Evolutionary conservation across 139 green algal genomes (phyloP), one percentile per base, ranked within the genome.

Genomic region (Volvox reticuliferus): DNA sequence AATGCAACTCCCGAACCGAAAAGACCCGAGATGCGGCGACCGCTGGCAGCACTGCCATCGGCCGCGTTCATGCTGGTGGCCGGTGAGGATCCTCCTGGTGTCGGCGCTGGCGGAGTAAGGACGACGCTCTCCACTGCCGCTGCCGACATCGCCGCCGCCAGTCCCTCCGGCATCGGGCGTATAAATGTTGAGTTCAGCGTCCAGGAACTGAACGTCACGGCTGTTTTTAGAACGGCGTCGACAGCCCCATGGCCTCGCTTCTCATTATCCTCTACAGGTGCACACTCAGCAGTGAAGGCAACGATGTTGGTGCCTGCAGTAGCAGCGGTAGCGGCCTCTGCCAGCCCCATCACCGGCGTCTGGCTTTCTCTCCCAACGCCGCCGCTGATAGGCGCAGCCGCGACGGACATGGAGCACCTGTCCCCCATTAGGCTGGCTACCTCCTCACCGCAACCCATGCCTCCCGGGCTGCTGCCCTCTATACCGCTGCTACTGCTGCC

Each of bases 151-250:
- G 1, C 80, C 28, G 61, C 28, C 28, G 80, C 55, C n/a, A 36
- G 44, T 36, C 21, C 81, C 61, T 50, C 81, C 30, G 81, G 61
- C 2, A 32, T 32, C 28, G n/a, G 19, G 13, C 55, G 6, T 17
- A 35, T 24, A 17, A 76, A 87, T 20, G 61, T 62, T 3, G 81
- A 87, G 0, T 55, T 37, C 14, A 87, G 30, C n/a, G 81, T 87
- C 81, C 81, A 87, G 6, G n/a, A 17, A 55, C 81, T 87, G 55
- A 87, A 87, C 6, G 16, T 77, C 37, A 69, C 44, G 20, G 37
- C 17, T 28, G 44, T 33, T 37, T 63, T 26, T 2, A 82, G 35
- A 21, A 33, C 33, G 37, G 79, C 3, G 37, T 26, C 20, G 79
- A 9, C 26, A 75, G 67, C 67, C 67, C 22, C 77, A 63, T 9